phyloP scores from a whole-genome alignment of 768 basidiomycete genomes.

The Tricholoma hemisulphureum region DNA sequence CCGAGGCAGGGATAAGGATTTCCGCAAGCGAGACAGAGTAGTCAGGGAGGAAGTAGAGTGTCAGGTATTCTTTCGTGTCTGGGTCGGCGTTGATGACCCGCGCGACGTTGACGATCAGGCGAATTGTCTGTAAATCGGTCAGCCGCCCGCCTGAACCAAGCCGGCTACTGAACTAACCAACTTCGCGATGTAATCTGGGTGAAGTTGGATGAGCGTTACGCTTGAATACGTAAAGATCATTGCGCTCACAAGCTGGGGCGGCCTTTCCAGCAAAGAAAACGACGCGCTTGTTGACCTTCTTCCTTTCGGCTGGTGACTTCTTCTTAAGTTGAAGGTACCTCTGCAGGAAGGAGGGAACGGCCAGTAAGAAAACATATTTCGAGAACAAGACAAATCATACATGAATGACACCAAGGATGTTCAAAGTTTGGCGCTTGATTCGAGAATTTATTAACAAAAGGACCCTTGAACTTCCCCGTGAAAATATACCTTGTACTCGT shows the following conservation, averaged over 20 bases:
- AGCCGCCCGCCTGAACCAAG: not conserved
- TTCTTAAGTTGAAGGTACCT: slow-evolving; percentile 80
- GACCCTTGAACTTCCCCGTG: not conserved
- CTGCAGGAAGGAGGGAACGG: slow-evolving; percentile 34
- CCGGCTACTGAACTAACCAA: slow-evolving; percentile 41
- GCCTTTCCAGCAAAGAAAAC: slow-evolving; percentile 99
- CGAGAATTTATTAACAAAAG: not conserved
- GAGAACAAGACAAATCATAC: slow-evolving; percentile 38
- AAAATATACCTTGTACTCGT: slow-evolving; percentile 78
- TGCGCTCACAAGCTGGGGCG: slow-evolving; percentile 78
- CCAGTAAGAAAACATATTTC: not conserved
- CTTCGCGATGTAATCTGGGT: slow-evolving; percentile 85
- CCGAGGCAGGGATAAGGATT: slow-evolving; percentile 85
- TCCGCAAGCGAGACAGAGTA: slow-evolving; percentile 87
- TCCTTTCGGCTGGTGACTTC: slow-evolving; percentile 74
- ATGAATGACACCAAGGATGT: slow-evolving; percentile 87
- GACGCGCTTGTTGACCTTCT: slow-evolving; percentile 80
- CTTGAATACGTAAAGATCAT: not conserved
- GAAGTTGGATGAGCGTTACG: slow-evolving; percentile 3
- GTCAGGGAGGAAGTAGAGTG: slow-evolving; percentile 93
- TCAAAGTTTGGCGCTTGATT: slow-evolving; percentile 83
- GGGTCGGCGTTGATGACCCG: slow-evolving; percentile 79
- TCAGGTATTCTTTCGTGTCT: slow-evolving; percentile 83
- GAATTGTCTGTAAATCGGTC: slow-evolving; percentile 62
- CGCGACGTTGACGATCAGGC: slow-evolving; percentile 90